These are phyloP conservation scores for Helianthus annuus DNA, from an alignment of 129 eudicot species.

Conservation along the genomic window HanXRQr2.0-SUNRISE NC_035435.2:17793548-17794047, in stretches of 20 bases:
- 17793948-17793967: constrained; percentile 55
- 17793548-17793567: too few relatives aligned
- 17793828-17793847: constrained; percentile 74
- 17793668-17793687: too few relatives aligned
- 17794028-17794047: constrained; percentile 12
- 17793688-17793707: too few relatives aligned
- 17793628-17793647: not conserved
- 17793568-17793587: too few relatives aligned
- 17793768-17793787: constrained; percentile 84
- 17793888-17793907: constrained; percentile 52
- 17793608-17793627: constrained; percentile 77
- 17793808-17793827: constrained; percentile 90
- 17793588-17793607: not conserved
- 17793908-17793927: constrained; percentile 25
- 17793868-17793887: constrained; percentile 23
- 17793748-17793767: too few relatives aligned
- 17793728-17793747: too few relatives aligned
- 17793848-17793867: constrained; percentile 50
- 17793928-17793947: constrained; percentile 31
- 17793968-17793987: constrained; percentile 40
- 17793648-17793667: too few relatives aligned
- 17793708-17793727: too few relatives aligned
- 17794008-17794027: not conserved
- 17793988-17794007: constrained; percentile 33
- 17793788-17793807: constrained; percentile 77